These are phyloP conservation scores for Salvia hispanica DNA, from an alignment of 257 asterid genomes.

Conservation along the genomic window DNA sequence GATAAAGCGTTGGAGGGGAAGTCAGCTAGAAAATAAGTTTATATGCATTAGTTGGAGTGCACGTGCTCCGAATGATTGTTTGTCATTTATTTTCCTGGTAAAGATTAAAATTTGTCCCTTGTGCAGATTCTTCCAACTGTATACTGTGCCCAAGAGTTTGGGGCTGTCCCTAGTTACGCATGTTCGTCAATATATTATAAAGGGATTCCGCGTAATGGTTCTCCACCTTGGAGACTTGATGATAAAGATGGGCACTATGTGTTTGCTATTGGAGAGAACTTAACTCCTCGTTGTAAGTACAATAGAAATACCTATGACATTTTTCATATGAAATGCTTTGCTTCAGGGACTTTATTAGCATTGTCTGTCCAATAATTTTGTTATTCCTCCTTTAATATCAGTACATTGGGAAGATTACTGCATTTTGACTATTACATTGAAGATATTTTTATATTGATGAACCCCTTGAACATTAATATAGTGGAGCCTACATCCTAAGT, in stretches of 20 bases:
- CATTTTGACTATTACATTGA: too few relatives aligned
- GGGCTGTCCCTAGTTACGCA: conserved; percentile 57
- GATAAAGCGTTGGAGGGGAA: neutral
- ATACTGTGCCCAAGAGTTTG: conserved; percentile 68
- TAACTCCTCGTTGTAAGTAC: conserved; percentile 91
- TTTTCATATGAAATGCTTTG: conserved; percentile 18
- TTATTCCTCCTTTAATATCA: neutral
- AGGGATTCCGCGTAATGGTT: conserved; percentile 64
- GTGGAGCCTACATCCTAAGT: too few relatives aligned
- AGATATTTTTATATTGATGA: too few relatives aligned
- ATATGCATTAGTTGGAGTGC: conserved; percentile 1
- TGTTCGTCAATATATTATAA: conserved; percentile 77
- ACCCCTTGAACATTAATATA: too few relatives aligned
- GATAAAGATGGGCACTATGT: conserved; percentile 88
- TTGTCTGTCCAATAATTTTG: conserved; percentile 23
- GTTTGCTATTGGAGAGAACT: conserved; percentile 73
- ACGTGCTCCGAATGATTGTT: conserved; percentile 5
- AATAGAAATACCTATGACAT: conserved; percentile 17
- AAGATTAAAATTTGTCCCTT: conserved; percentile 35
- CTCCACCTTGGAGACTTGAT: conserved; percentile 88
- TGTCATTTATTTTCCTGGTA: conserved; percentile 16
- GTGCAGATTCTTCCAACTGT: conserved; percentile 72
- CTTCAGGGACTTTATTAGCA: conserved; percentile 2
- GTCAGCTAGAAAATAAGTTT: neutral
- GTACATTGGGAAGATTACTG: neutral